Conservation (phyloP, 1,284 basidiomycete species). For the Ceratobasidium sp. region DNA sequence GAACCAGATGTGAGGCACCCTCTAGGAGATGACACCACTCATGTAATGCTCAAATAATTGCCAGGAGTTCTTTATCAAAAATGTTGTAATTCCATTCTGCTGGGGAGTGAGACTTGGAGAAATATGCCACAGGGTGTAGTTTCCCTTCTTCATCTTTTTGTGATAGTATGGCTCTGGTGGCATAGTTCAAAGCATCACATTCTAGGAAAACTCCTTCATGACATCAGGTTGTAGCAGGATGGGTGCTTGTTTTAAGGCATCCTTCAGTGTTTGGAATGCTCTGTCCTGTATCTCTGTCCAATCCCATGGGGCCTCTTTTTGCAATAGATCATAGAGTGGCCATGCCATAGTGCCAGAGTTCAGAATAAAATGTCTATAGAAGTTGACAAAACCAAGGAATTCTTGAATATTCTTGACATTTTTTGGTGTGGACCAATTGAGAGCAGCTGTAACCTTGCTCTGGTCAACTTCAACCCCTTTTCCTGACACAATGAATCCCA, state of each 20-base stretch:
- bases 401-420: conserved; percentile 8
- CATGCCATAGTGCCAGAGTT: conserved; percentile 46
- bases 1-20: neutral
- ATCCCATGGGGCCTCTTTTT: neutral
- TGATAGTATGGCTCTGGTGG: conserved; percentile 14
- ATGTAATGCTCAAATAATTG: neutral
- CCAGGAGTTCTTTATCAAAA: conserved; percentile 7
- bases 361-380: conserved; percentile 50
- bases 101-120: neutral
- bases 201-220: conserved; percentile 11
- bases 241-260: neutral
- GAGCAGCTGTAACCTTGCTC: neutral
- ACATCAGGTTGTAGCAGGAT: neutral
- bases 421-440: conserved; percentile 7
- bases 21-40: conserved; percentile 2
- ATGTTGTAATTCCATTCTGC: conserved; percentile 6
- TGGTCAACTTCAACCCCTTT: conserved; percentile 3
- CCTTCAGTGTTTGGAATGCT: neutral
- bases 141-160: conserved; percentile 7
- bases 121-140: conserved; percentile 21
- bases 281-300: neutral
- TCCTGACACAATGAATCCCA: conserved; percentile 38
- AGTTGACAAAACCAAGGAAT: conserved; percentile 41
- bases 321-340: conserved; percentile 44
- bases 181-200: conserved; percentile 20